These are phyloP conservation scores for Cercospora citrullina DNA, from an alignment of 2,329 filamentous ascomycete species.

Conservation along the genomic window DNA sequence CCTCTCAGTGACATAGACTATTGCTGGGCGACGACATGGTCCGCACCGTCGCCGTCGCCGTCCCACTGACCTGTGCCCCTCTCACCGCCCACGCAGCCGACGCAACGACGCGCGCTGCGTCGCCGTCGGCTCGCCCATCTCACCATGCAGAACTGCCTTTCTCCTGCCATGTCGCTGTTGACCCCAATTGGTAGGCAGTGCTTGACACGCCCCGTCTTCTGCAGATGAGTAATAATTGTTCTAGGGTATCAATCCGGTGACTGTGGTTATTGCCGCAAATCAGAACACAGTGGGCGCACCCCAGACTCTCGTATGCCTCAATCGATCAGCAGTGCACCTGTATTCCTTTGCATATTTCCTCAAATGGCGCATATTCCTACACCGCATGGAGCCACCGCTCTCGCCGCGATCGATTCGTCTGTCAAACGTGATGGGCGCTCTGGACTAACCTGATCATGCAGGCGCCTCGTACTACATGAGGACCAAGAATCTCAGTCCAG, in stretches of 20 bases:
- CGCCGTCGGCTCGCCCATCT: background rate
- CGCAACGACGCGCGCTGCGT: background rate
- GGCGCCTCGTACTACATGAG: conserved; percentile 73
- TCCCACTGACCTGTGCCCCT: background rate
- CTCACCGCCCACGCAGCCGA: background rate
- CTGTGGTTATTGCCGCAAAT: conserved; percentile 54
- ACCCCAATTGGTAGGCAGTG: conserved; percentile 36
- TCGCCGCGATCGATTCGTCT: background rate
- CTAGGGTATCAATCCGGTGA: conserved; percentile 51
- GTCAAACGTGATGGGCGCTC: background rate
- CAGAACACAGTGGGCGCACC: conserved; percentile 49
- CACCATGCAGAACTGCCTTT: conserved; percentile 1
- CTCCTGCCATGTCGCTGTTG: conserved; percentile 30
- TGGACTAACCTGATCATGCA: conserved; percentile 39
- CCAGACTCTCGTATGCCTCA: conserved; percentile 51
- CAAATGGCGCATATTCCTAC: background rate
- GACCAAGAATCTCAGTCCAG: conserved; percentile 60
- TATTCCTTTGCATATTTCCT: background rate
- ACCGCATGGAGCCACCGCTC: background rate
- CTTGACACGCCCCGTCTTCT: background rate
- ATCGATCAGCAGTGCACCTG: conserved; percentile 1
- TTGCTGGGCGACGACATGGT: background rate
- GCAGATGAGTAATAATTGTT: background rate
- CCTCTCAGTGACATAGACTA: background rate
- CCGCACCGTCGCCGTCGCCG: background rate